Conservation (phyloP, 352 stramenopile genomes). For the Globisporangium radiosum region DNA sequence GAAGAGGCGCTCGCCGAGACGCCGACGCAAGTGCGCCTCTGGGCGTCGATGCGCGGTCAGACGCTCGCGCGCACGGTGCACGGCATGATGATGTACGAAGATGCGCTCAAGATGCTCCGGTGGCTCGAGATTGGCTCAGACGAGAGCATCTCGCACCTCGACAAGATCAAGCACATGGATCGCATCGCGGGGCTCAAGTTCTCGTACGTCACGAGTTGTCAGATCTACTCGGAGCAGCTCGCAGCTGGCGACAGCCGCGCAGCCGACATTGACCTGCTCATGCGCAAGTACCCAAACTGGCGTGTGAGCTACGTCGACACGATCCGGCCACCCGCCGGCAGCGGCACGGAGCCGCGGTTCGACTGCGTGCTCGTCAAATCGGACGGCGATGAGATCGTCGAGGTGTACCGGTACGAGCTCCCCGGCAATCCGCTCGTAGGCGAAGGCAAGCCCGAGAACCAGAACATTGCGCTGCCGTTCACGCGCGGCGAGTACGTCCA, state of each 20-base stretch:
- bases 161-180: constrained; percentile 89
- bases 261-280: constrained; percentile 96
- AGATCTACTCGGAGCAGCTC: constrained; percentile 84
- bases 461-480: constrained; percentile 84
- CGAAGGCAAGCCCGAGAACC: constrained; percentile 85
- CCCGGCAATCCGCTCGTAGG: constrained; percentile 77
- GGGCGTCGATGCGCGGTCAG: constrained; percentile 83
- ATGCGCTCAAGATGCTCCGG: constrained; percentile 83
- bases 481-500: constrained; percentile 83
- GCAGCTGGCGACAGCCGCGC: constrained; percentile 59
- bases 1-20: constrained; percentile 76
- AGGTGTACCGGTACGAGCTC: constrained; percentile 84
- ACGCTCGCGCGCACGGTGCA: constrained; percentile 83
- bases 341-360: constrained; percentile 56
- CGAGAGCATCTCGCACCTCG: constrained; percentile 73
- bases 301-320: constrained; percentile 88
- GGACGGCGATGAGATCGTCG: constrained; percentile 79
- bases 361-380: constrained; percentile 82
- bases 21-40: constrained; percentile 79
- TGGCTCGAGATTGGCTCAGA: constrained; percentile 87
- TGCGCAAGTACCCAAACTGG: constrained; percentile 95
- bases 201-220: constrained; percentile 86
- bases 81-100: constrained; percentile 89
- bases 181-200: constrained; percentile 84
- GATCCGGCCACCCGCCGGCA: constrained; percentile 62